Evolutionary conservation across 1,139 yeast species (phyloP).

Genomic region (Groenewaldozyma auringiensis): DNA sequence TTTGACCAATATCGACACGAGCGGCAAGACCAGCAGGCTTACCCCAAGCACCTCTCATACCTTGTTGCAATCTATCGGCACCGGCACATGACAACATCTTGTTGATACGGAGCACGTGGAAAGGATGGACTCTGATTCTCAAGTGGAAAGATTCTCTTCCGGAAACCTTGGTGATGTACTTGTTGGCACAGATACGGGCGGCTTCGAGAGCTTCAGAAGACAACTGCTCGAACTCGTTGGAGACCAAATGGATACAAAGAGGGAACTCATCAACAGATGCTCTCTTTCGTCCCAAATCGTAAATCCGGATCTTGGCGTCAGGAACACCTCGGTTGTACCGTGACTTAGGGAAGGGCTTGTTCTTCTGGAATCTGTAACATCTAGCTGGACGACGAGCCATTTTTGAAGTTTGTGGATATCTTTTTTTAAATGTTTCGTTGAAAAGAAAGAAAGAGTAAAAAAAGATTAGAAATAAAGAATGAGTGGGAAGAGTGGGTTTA

Average conservation of each 20-base stretch:
- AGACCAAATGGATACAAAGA: slow-evolving; percentile 96
- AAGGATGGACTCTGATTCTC: slow-evolving; percentile 99
- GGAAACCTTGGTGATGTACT: slow-evolving; percentile 93
- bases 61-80: slow-evolving; percentile 99
- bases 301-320: slow-evolving; percentile 98
- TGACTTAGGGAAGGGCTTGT: slow-evolving; percentile 99
- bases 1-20: slow-evolving; percentile 98
- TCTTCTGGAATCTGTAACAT: slow-evolving; percentile 99
- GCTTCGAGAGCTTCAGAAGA: slow-evolving; percentile 99
- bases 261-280: slow-evolving; percentile 99
- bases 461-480: background rate
- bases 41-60: slow-evolving; percentile 99
- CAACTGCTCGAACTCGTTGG: slow-evolving; percentile 98
- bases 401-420: slow-evolving; percentile 33
- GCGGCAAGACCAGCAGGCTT: slow-evolving; percentile 99
- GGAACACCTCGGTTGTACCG: slow-evolving; percentile 99
- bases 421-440: background rate
- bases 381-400: slow-evolving; percentile 99
- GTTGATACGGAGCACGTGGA: slow-evolving; percentile 99
- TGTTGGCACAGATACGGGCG: slow-evolving; percentile 99
- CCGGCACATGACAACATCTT: slow-evolving; percentile 99
- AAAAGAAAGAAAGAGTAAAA: background rate
- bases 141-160: slow-evolving; percentile 99
- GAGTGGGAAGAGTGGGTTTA: too few relatives aligned
- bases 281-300: slow-evolving; percentile 99